These are phyloP conservation scores for Sphaerulina vaccinii DNA, from an alignment of 2,329 filamentous ascomycete genomes.

Conservation along the genomic window DNA sequence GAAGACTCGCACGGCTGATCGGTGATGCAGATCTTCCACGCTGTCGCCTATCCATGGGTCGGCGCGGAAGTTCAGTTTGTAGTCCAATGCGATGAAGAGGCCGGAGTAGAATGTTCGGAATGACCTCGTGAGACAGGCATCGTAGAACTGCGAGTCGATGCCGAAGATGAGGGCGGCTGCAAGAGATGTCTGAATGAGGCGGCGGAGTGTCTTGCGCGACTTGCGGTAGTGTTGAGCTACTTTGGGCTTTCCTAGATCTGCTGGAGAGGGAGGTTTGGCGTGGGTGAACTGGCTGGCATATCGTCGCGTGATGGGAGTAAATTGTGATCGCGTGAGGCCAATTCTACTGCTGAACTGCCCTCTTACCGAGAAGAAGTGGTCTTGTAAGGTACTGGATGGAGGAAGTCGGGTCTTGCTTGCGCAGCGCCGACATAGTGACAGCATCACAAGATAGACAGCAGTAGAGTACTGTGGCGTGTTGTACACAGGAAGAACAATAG, in stretches of 20 bases:
- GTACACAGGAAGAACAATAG: not conserved
- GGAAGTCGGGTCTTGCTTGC: conserved; percentile 30
- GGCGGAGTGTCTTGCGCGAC: conserved; percentile 72
- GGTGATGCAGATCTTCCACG: conserved; percentile 73
- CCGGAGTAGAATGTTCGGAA: conserved; percentile 78
- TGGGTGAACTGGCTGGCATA: conserved; percentile 42
- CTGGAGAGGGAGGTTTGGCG: conserved; percentile 68
- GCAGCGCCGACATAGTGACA: conserved; percentile 35
- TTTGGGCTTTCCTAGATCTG: conserved; percentile 70
- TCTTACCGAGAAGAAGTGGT: conserved; percentile 14
- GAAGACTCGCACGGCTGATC: conserved; percentile 81
- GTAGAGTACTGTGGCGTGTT: not conserved
- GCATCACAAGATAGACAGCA: conserved; percentile 8
- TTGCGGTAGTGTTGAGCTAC: conserved; percentile 69
- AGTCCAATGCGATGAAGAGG: conserved; percentile 80
- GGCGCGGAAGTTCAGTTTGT: conserved; percentile 92
- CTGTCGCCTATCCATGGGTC: conserved; percentile 71
- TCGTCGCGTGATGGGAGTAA: not conserved
- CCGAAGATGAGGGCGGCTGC: conserved; percentile 63
- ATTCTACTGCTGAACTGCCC: conserved; percentile 9
- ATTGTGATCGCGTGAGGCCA: not conserved
- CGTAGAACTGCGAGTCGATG: conserved; percentile 72
- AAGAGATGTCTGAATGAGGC: conserved; percentile 62
- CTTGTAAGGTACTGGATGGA: conserved; percentile 27
- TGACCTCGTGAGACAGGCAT: conserved; percentile 74